Evolutionary conservation across 163 green algal genomes (phyloP).

Genomic region (Prototheca stagnorum): DNA sequence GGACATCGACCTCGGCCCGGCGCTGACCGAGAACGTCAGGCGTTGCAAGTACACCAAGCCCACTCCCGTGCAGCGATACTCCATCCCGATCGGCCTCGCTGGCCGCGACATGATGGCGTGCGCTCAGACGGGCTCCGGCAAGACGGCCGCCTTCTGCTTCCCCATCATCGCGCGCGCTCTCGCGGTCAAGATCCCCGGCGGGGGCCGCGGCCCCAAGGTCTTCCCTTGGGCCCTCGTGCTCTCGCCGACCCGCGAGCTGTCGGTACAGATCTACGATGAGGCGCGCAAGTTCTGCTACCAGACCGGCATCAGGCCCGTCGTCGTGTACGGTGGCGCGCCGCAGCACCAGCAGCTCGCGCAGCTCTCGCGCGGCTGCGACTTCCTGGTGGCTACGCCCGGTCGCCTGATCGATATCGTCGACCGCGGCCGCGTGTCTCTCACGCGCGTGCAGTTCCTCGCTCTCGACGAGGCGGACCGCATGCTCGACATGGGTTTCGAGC

Average conservation of each 20-base stretch:
- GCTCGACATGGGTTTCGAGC: slow-evolving; percentile 99
- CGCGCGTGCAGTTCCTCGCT: slow-evolving; percentile 49
- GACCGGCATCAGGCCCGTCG: slow-evolving; percentile 76
- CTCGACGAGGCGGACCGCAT: slow-evolving; percentile 97
- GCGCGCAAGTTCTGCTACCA: slow-evolving; percentile 83
- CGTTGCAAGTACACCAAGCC: slow-evolving; percentile 94
- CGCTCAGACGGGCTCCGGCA: slow-evolving; percentile 66
- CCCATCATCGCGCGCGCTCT: slow-evolving; percentile 87
- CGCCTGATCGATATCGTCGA: slow-evolving; percentile 86
- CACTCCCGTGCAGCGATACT: slow-evolving; percentile 84
- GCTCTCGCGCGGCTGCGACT: slow-evolving; percentile 85
- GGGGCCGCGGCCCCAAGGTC: slow-evolving; percentile 38
- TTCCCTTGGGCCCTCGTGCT: slow-evolving; percentile 85
- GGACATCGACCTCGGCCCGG: slow-evolving; percentile 59
- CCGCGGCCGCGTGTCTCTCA: slow-evolving; percentile 22
- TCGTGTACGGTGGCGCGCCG: slow-evolving; percentile 89
- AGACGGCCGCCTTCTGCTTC: slow-evolving; percentile 93
- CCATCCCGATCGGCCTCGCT: slow-evolving; percentile 84
- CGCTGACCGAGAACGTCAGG: slow-evolving; percentile 72
- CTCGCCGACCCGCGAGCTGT: slow-evolving; percentile 87
- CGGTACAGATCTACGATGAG: slow-evolving; percentile 84
- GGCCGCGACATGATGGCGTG: slow-evolving; percentile 95
- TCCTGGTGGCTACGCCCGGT: slow-evolving; percentile 84
- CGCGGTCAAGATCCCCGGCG: slow-evolving; percentile 34
- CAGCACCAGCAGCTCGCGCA: slow-evolving; percentile 75